A percentile compares a stretch with the other conserved stretches of the same genome.
These are phyloP conservation scores for Raffaelea ambrosiae DNA, from an alignment of 2,329 filamentous ascomycete genomes.

Conservation along the genomic window DNA sequence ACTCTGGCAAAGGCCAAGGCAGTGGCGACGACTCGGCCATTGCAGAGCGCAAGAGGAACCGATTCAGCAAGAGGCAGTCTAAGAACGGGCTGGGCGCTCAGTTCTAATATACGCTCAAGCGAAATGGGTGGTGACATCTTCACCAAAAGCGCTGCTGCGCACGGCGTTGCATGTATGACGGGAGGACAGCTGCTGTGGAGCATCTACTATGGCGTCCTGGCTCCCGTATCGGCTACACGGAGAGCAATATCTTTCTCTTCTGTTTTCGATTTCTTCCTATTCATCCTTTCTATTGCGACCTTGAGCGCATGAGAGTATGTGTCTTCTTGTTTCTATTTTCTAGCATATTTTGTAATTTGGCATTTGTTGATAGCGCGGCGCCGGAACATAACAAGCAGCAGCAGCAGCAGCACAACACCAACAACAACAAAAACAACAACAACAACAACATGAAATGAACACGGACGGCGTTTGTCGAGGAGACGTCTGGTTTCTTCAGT, in stretches of 20 bases:
- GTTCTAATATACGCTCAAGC: slow-evolving; percentile 42
- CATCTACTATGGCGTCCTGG: not conserved
- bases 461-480: too few species aligned
- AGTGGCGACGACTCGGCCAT: slow-evolving; percentile 38
- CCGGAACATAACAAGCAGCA: slow-evolving; percentile 9
- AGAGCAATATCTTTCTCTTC: not conserved
- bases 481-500: too few species aligned
- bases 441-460: too few species aligned
- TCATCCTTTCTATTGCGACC: not conserved
- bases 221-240: not conserved
- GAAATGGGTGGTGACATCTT: too few species aligned
- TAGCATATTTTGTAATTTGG: slow-evolving; percentile 5
- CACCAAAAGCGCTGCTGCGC: too few species aligned
- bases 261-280: not conserved
- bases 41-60: slow-evolving; percentile 44
- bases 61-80: slow-evolving; percentile 87
- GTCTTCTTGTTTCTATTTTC: slow-evolving; percentile 1
- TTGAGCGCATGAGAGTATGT: slow-evolving; percentile 4
- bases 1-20: slow-evolving; percentile 49
- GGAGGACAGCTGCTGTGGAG: too few species aligned
- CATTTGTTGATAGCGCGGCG: slow-evolving; percentile 12
- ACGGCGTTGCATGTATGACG: too few species aligned
- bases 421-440: not conserved
- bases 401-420: not conserved
- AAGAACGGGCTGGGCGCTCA: slow-evolving; percentile 89